Evolutionary conservation across 169 alveolate genomes (phyloP).

Genomic region (Babesia caballi): DNA sequence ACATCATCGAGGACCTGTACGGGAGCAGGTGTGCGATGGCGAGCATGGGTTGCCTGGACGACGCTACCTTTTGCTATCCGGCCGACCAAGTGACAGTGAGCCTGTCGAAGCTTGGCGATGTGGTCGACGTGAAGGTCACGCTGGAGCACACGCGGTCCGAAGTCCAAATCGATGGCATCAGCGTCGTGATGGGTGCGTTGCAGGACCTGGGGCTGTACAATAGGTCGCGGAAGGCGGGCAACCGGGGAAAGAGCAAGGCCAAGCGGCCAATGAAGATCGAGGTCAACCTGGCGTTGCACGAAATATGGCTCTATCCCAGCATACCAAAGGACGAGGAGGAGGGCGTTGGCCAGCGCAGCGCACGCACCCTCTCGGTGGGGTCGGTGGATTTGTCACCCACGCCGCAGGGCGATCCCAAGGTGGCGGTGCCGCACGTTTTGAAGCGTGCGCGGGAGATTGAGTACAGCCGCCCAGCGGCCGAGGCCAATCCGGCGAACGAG

Average conservation of each 20-base stretch:
- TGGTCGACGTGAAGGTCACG: background rate
- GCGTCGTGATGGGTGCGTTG: background rate
- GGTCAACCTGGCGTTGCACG: background rate
- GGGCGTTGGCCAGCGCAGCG: background rate
- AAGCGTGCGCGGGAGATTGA: conserved; percentile 1
- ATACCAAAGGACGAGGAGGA: background rate
- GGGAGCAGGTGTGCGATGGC: conserved; percentile 1
- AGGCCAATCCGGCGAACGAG: background rate
- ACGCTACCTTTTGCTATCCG: background rate
- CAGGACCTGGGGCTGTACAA: conserved; percentile 3
- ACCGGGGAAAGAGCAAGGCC: background rate
- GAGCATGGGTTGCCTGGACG: conserved; percentile 3
- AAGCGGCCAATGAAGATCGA: background rate
- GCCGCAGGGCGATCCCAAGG: background rate
- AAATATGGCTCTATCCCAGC: conserved; percentile 19
- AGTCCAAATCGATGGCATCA: conserved; percentile 17
- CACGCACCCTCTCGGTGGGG: background rate
- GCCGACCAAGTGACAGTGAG: conserved; percentile 9
- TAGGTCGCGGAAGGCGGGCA: background rate
- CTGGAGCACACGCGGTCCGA: conserved; percentile 30
- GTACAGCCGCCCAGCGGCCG: background rate
- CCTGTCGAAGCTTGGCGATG: background rate
- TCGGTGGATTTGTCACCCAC: background rate
- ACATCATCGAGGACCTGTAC: conserved; percentile 4
- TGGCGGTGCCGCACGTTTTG: background rate